Evolutionary conservation across 148 eudicot genomes (phyloP), one percentile per base, ranked within the genome.

Genomic region (Heliamphora exappendiculata): DNA sequence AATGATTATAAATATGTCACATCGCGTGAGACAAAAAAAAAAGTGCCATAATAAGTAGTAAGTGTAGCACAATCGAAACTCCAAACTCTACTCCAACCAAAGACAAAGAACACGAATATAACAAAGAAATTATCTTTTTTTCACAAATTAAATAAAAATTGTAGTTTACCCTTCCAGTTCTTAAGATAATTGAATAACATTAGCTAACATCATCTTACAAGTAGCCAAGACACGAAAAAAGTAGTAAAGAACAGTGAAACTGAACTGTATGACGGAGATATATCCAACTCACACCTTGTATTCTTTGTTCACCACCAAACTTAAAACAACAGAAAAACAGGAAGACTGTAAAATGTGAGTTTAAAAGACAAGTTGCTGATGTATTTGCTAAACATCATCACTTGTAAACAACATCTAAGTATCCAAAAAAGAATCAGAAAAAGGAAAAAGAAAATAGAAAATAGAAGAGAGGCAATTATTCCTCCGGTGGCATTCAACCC

Each of bases 401-500:
- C 33, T 67, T 11, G 28, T 29, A 42, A 67, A 34, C 13, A 67
- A 57, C 66, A 60, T 5, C 10, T 42, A 11, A 42, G 47, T 1
- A 42, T 0, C 47, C 47, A 42, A 5, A 42, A 42, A 22, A 5
- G 24, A 58, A 16, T 7, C 22, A 51, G 4, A 53, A 16, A 66
- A 66, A 36, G 68, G n/a, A 41, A 22, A 22, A 22, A 17, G 16
- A 64, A 64, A 33, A 29, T 8, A 36, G 0, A 16, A 20, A 65
- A 17, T 19, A 2, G 4, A 69, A 8, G 33, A 71, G 74, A 70
- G 58, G 73, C 57, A 50, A 71, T 50, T 64, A 64, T 71, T 10
- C 33, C 74, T 19, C 39, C 53, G 29, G 55, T 28, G 13, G 37
- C 55, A 13, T 10, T 28, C 55, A 69, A 42, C 50, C 55, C 28